Percentiles rank a stretch among this genome's conserved stretches.
Evolutionary conservation across 345 rosid genomes (phyloP).

Genomic region (Atalantia buxifolia): DNA sequence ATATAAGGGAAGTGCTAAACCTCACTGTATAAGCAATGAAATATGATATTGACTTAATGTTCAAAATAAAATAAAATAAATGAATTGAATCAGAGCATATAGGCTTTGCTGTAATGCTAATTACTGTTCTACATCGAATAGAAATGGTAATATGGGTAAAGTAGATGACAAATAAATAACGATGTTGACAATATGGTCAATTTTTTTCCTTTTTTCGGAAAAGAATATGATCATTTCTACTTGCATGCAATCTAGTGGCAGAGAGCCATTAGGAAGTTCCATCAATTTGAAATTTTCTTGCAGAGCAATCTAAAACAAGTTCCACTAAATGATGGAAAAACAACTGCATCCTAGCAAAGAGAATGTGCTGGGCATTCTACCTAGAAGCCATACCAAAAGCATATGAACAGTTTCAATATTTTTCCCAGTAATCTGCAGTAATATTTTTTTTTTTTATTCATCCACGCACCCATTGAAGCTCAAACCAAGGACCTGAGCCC

Average conservation of each 20-base stretch:
- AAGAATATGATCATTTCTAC: neutral
- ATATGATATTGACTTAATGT: conserved; percentile 2
- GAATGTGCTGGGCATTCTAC: neutral
- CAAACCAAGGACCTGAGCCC: no score
- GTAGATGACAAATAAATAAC: neutral
- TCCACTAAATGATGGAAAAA: neutral
- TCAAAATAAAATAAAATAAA: conserved; percentile 1
- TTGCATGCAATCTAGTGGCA: neutral
- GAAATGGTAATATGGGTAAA: neutral
- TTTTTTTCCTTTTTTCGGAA: no score
- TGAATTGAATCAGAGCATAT: neutral
- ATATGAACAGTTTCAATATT: neutral
- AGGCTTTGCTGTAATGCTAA: neutral
- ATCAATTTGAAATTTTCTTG: neutral
- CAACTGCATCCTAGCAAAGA: neutral
- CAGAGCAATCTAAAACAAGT: neutral
- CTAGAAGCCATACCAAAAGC: neutral
- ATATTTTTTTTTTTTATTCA: no score
- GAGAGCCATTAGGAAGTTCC: neutral
- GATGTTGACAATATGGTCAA: neutral
- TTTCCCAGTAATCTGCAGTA: neutral
- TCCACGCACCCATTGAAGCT: no score
- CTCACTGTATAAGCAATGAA: conserved; percentile 14
- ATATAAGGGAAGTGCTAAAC: conserved; percentile 32
- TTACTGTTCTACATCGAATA: neutral